Evolutionary conservation across 495 filamentous ascomycete genomes (phyloP).

Genomic region (Polyplosphaeria fusca): DNA sequence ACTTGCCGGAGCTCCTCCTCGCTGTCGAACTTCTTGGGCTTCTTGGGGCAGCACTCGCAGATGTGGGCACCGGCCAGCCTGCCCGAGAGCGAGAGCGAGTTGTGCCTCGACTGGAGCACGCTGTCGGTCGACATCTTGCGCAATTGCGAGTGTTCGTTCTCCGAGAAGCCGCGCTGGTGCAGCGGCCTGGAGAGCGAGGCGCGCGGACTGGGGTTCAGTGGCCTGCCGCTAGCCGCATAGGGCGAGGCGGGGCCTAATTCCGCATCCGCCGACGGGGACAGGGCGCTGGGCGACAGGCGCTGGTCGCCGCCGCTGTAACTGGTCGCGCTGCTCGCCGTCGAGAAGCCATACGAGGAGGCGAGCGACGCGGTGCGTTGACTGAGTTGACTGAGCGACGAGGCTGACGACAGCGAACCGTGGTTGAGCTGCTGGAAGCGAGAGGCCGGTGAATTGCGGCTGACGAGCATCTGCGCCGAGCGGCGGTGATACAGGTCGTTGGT

Average conservation of each 20-base stretch:
- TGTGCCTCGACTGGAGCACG: constrained; percentile 35
- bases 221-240: constrained; percentile 53
- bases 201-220: constrained; percentile 60
- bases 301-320: constrained; percentile 70
- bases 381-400: constrained; percentile 64
- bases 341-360: constrained; percentile 62
- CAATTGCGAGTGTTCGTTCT: constrained; percentile 33
- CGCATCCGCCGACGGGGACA: constrained; percentile 63
- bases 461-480: constrained; percentile 55
- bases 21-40: constrained; percentile 95
- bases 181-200: constrained; percentile 34
- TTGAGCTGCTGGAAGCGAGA: constrained; percentile 53
- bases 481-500: constrained; percentile 59
- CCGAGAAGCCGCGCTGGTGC: constrained; percentile 40
- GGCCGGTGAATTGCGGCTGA: constrained; percentile 57
- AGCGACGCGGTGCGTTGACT: constrained; percentile 72
- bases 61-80: constrained; percentile 58
- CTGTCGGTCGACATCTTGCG: constrained; percentile 48
- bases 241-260: constrained; percentile 54
- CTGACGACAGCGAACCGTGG: constrained; percentile 69
- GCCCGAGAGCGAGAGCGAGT: constrained; percentile 35
- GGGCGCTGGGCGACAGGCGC: constrained; percentile 66
- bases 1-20: constrained; percentile 81
- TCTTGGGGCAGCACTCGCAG: constrained; percentile 97
- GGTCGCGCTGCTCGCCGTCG: constrained; percentile 68